Percentiles rank a stretch among this genome's conserved stretches.
Evolutionary conservation across 306 rosid genomes (phyloP).

Genomic region (Elaeagnus macrophylla): DNA sequence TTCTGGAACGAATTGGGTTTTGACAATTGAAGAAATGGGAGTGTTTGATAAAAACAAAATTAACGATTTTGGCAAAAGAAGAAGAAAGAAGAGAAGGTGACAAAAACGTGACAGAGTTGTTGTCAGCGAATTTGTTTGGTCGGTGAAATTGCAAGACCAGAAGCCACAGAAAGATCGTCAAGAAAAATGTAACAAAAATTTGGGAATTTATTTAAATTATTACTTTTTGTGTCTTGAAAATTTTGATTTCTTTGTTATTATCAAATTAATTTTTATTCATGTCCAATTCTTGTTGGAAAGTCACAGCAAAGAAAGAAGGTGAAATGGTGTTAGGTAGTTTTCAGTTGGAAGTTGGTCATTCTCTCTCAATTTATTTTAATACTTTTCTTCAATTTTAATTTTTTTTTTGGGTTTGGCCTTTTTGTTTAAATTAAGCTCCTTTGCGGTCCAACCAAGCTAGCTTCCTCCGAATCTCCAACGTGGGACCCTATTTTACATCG

Average conservation of each 20-base stretch:
- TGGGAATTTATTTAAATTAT: no score
- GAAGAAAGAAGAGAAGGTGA: slow-evolving; percentile 21
- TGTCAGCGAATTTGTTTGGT: slow-evolving; percentile 12
- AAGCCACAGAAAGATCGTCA: not conserved
- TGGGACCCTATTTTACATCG: no score
- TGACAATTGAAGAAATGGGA: not conserved
- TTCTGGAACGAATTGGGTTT: slow-evolving; percentile 2
- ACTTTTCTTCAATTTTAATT: not conserved
- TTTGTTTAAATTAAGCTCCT: no score
- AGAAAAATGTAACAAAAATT: not conserved
- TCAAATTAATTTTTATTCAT: not conserved
- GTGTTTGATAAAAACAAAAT: no score
- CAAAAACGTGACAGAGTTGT: slow-evolving; percentile 22
- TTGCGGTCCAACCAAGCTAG: not conserved
- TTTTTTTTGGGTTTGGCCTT: no score
- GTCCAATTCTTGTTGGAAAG: not conserved
- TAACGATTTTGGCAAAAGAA: slow-evolving; percentile 9
- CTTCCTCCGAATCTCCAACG: not conserved
- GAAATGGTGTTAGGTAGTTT: slow-evolving; percentile 29
- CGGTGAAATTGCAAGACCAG: slow-evolving; percentile 12
- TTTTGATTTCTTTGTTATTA: no score
- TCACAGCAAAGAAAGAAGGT: not conserved
- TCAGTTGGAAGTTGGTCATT: slow-evolving; percentile 30
- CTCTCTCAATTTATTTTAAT: not conserved
- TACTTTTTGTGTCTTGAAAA: no score